phyloP scores from a whole-genome alignment of 2,329 filamentous ascomycete species.

The Penicillium occitanis region DNA sequence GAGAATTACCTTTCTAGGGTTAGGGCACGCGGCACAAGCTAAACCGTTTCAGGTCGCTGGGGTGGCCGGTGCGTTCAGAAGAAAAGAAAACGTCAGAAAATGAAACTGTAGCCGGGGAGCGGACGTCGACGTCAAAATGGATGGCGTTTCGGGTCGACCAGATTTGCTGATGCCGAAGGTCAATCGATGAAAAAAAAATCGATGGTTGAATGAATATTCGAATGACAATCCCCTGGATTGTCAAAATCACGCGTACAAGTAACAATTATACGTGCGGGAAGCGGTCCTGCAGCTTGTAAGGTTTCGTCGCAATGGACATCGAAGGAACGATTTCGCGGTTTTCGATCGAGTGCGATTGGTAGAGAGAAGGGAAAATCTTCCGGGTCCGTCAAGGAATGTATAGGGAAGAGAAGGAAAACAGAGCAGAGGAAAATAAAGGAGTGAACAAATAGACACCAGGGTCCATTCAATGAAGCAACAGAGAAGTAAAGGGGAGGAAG shows the following conservation, averaged over 20 bases:
- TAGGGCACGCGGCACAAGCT: conserved; percentile 10
- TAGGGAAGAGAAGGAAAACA: conserved; percentile 19
- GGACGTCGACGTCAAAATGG: not conserved
- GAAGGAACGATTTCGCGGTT: not conserved
- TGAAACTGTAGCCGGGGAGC: conserved; percentile 7
- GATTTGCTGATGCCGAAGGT: not conserved
- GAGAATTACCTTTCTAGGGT: conserved; percentile 11
- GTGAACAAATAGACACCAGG: conserved; percentile 12
- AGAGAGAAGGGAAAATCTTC: not conserved
- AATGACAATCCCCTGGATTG: conserved; percentile 1
- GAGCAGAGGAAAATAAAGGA: conserved; percentile 22
- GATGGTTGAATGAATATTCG: not conserved
- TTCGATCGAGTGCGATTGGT: not conserved
- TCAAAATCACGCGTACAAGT: not conserved
- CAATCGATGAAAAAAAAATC: not conserved
- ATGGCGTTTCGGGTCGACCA: not conserved
- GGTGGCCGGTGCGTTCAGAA: conserved; percentile 10
- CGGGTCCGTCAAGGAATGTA: conserved; percentile 18
- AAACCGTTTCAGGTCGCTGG: conserved; percentile 15
- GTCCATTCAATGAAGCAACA: conserved; percentile 14
- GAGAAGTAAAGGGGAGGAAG: conserved; percentile 26
- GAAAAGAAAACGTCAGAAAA: not conserved
- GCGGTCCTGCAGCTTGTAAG: not conserved
- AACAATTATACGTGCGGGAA: not conserved
- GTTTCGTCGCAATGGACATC: not conserved